phyloP scores from a whole-genome alignment of 1,284 basidiomycete species.

The Tremellales sp. region DNA sequence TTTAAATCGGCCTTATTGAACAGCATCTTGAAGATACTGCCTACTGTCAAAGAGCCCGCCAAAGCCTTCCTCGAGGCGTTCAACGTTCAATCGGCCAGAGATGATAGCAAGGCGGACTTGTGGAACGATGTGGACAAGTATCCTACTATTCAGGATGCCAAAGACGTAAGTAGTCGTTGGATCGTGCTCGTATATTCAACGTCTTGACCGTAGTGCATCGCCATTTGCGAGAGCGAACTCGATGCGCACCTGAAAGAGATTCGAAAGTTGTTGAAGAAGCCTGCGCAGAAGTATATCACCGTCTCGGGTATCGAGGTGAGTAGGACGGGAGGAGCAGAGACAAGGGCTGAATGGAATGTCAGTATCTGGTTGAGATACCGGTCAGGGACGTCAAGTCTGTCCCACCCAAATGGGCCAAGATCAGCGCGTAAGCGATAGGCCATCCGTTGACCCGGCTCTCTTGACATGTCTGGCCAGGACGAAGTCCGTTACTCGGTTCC shows the following conservation, averaged over 20 bases:
- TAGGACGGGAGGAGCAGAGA: too few species aligned
- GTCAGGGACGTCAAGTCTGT: slow-evolving; percentile 67
- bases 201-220: slow-evolving; percentile 35
- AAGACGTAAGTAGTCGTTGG: slow-evolving; percentile 42
- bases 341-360: too few species aligned
- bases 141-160: slow-evolving; percentile 60
- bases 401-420: slow-evolving; percentile 73
- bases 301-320: slow-evolving; percentile 67
- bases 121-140: slow-evolving; percentile 71
- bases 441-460: background rate
- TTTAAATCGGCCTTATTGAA: slow-evolving; percentile 68
- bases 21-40: slow-evolving; percentile 65
- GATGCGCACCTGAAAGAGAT: slow-evolving; percentile 69
- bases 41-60: slow-evolving; percentile 60
- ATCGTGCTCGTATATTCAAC: background rate
- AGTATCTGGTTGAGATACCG: slow-evolving; percentile 76
- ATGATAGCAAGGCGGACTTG: slow-evolving; percentile 66
- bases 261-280: slow-evolving; percentile 68
- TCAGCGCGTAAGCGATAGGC: slow-evolving; percentile 63
- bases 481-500: slow-evolving; percentile 71
- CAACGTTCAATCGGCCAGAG: slow-evolving; percentile 61
- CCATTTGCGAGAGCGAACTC: slow-evolving; percentile 63
- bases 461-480: slow-evolving; percentile 55
- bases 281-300: slow-evolving; percentile 69
- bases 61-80: slow-evolving; percentile 60